Conservation (phyloP, 805 yeast species). For the Vanderwaltozyma tropicalis region DNA sequence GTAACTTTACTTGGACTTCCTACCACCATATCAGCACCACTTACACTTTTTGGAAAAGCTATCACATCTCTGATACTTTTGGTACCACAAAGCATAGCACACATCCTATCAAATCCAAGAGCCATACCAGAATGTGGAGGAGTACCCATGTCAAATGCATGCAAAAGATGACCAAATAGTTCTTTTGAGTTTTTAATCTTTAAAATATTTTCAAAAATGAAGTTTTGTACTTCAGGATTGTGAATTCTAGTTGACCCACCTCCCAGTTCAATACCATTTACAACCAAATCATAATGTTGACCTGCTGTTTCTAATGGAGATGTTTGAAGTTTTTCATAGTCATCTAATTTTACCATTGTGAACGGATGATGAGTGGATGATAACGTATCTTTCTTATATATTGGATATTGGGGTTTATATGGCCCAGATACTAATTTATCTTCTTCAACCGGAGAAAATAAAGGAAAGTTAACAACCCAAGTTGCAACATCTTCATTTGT, state of each 20-base stretch:
- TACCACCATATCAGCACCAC: conserved; percentile 82
- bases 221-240: conserved; percentile 68
- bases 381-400: conserved; percentile 38
- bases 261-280: conserved; percentile 92
- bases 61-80: conserved; percentile 81
- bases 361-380: conserved; percentile 94
- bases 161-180: conserved; percentile 76
- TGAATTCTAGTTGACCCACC: conserved; percentile 97
- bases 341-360: conserved; percentile 76
- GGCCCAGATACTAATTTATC: too few species aligned
- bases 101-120: conserved; percentile 84
- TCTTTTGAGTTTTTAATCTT: conserved; percentile 45
- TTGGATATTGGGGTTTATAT: conserved; percentile 46
- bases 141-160: conserved; percentile 80
- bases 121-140: conserved; percentile 99
- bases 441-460: conserved; percentile 66
- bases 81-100: conserved; percentile 79
- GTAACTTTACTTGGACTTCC: conserved; percentile 68
- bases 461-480: conserved; percentile 91
- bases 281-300: conserved; percentile 86
- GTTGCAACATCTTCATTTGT: conserved; percentile 37
- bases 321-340: conserved; percentile 41
- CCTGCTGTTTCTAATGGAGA: conserved; percentile 65
- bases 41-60: conserved; percentile 88
- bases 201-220: conserved; percentile 55